Base-by-base conservation (phyloP, 345 rosid species). In the Populus alba region DNA sequence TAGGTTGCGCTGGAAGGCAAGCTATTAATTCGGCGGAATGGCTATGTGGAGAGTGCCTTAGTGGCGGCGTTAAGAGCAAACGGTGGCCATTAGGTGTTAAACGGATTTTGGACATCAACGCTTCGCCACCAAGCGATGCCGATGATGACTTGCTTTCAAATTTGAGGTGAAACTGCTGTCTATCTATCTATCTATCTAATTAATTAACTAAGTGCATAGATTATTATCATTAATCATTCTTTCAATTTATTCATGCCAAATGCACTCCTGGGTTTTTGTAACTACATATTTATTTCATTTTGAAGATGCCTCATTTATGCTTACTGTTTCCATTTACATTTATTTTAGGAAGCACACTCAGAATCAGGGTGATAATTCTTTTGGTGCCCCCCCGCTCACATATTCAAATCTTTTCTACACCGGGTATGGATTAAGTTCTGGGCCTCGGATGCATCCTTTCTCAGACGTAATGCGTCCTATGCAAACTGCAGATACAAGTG, bases 41-140 rank as follows among this genome's bases (percentile, higher is more conserved):
- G 99, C 82, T 95, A 51, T 95, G 99, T 77, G 82, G 59, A 47
- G 87, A 88, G 82, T 95, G 99, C 65, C 75, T 70, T 53, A 68
- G 76, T 72, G 78, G 83, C 47, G 97, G 97, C 12, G 91, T 81
- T 75, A 83, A 88, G 85, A 92, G 94, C 79, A 88, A 91, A 82
- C 86, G 86, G 53, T 94, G 97, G 98, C 99, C 95, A 20, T 80
- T 92, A 31, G 98, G 98, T 29, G 88, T 90, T 67, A 91, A 87
- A 79, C 86, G 86, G 83, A 86, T 92, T 80, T 75, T 96, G 74
- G 99, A 96, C 79, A 94, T 96, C 79, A 96, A 96, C 78, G 87
- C 98, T 38, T 94, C 97, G 41, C 98, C 99, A 2, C 98, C 99
- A 22, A 93, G 97, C 38, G 99, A 95, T 53, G 88, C 79, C 7